A percentile compares a stretch with the other conserved stretches of the same genome.
These are phyloP conservation scores for Zea luxurians DNA, from an alignment of 176 grass and related monocot species.

Conservation along the genomic window DNA sequence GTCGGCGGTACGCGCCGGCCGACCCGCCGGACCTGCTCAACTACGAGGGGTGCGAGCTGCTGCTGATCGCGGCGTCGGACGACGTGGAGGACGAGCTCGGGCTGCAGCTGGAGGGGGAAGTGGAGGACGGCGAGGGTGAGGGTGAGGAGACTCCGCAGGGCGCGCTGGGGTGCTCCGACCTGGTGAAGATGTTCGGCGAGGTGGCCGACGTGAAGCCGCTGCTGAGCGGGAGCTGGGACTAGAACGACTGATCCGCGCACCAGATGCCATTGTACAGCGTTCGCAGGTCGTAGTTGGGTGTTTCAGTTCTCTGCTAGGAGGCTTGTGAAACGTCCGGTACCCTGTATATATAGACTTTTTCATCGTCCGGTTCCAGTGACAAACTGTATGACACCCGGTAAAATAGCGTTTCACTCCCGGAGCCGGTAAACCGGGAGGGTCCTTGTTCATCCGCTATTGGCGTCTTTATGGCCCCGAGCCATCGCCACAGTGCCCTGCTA, in stretches of 20 bases:
- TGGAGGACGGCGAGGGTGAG: not conserved
- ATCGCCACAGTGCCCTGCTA: no score
- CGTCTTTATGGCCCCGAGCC: no score
- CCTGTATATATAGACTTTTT: no score
- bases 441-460: no score
- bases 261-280: not conserved
- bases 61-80: slow-evolving; percentile 78
- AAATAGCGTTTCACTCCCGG: no score
- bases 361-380: no score
- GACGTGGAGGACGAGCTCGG: slow-evolving; percentile 80
- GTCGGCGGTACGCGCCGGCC: slow-evolving; percentile 45
- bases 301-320: no score
- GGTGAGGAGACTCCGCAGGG: not conserved
- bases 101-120: slow-evolving; percentile 62
- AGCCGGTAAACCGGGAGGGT: no score
- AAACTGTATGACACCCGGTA: no score
- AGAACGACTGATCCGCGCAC: not conserved
- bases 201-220: slow-evolving; percentile 68
- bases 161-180: slow-evolving; percentile 48
- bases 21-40: slow-evolving; percentile 84
- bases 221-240: slow-evolving; percentile 70
- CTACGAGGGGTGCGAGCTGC: slow-evolving; percentile 88
- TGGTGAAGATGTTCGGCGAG: slow-evolving; percentile 72
- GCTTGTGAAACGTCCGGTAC: no score
- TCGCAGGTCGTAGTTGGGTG: not conserved